phyloP scores from a whole-genome alignment of 805 yeast species.

The Metschnikowia lachancei region DNA sequence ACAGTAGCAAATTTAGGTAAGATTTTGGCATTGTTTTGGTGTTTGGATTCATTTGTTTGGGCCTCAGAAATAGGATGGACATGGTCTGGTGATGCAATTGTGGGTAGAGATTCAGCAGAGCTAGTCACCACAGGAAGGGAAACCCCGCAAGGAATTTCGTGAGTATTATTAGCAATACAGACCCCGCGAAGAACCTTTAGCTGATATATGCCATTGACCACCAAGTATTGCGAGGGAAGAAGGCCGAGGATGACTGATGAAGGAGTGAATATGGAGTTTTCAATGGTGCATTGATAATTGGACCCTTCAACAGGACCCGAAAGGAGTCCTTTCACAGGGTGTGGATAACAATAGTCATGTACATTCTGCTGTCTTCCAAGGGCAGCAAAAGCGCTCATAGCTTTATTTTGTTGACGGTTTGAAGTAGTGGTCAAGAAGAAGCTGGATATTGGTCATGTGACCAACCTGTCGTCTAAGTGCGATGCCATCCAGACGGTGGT shows the following conservation, averaged over 20 bases:
- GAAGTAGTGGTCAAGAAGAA: background rate
- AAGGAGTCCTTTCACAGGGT: constrained; percentile 9
- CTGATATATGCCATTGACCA: constrained; percentile 48
- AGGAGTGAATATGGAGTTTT: constrained; percentile 15
- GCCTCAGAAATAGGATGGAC: constrained; percentile 19
- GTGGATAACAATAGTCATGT: constrained; percentile 12
- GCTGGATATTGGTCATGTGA: background rate
- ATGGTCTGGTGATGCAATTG: constrained; percentile 40
- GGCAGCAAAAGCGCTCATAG: constrained; percentile 22
- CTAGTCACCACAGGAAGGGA: constrained; percentile 28
- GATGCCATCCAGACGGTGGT: background rate
- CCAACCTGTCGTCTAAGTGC: background rate
- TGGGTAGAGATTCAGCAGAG: constrained; percentile 40
- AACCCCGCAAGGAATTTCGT: constrained; percentile 28
- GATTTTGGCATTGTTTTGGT: constrained; percentile 12
- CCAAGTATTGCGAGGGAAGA: constrained; percentile 39
- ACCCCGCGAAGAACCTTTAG: constrained; percentile 48
- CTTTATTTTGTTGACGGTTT: background rate
- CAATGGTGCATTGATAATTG: constrained; percentile 7
- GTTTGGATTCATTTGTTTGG: background rate
- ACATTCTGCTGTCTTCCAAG: constrained; percentile 7
- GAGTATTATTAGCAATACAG: constrained; percentile 40
- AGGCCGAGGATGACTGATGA: constrained; percentile 36
- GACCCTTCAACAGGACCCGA: constrained; percentile 6
- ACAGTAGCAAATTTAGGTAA: constrained; percentile 44